Evolutionary conservation across 225 moss, liverwort and hornwort genomes (phyloP), one percentile per base, ranked within the genome.

Genomic region (Ulota crispa): DNA sequence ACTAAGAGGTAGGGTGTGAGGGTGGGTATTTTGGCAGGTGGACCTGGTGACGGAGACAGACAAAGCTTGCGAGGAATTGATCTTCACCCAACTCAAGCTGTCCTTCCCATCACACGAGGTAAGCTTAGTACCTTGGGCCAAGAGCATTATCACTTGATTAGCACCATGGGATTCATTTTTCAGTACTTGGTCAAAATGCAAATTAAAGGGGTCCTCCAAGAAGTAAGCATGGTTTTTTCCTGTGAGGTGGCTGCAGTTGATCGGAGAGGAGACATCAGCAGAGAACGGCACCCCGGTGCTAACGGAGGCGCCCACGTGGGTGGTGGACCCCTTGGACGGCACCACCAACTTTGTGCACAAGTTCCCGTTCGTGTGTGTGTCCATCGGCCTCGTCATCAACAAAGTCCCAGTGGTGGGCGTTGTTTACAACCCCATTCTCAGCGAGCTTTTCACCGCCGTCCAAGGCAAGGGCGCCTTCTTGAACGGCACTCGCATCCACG

Each of bases 301-400:
- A 43, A 92, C 92, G 2, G 92, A 99, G 54, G 92, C 86, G 10
- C 93, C 96, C 1, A 99, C 99, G 34, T 99, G 99, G 99, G 92
- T 99, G 26, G 89, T 99, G 57, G 99, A 99, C 69, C 99, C 99
- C 1, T 77, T 99, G 45, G 99, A 99, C 9, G 99, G 99, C 4
- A 99, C 99, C 14, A 99, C 99, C 64, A 99, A 99, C 63, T 99
- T 99, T 36, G 99, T 99, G 57, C 99, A 99, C 89, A 87, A 92
- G 64, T 99, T 90, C 71, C 99, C 99, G 2, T 99, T 96, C 34
- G 99, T 99, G 32, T 96, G 99, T 53, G 99, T 99, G 20, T 95
- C 93, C 21, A 93, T 96, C 8, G 96, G 89, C 39, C 91, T 99
- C 0, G 86, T 93, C 53, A 80, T 99, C 68, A 86, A 89, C 85